Base-by-base conservation (phyloP, 2,329 filamentous ascomycete species). In the Fusarium sublunatum region DNA sequence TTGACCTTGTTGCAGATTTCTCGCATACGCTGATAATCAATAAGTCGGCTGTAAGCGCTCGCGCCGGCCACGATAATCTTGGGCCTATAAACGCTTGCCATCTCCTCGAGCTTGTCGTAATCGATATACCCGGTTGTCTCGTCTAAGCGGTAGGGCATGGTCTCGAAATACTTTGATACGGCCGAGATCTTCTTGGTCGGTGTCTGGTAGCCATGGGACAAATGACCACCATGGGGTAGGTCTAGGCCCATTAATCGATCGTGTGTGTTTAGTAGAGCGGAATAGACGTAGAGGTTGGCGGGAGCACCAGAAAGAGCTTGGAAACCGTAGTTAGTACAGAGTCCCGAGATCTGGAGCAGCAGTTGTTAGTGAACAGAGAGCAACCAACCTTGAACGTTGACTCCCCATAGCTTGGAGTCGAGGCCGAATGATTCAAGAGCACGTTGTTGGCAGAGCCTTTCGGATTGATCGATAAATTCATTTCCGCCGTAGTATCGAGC, bases 141-240 rank as follows among this genome's bases (percentile, higher is more conserved):
- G 80, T 97, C 88, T 51, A 98, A 86, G 58, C 92, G 89, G 83
- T 99, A 99, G 6, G 95, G 95, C 64, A 99, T 82, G 32, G 95
- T 99, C 82, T 99, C 95, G 76, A 99, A 99, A 82, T 99, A 99
- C 76, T 96, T 98, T 55, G 94, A 98, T 67, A 99, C 89, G 72
- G 93, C 93, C n/a, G 94, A 98, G 76, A 99, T 98, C 86, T 93
- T 94, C 78, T 90, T 92, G 49, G 89, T 89, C 4, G 95, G 92
- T 19, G 92, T 98, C 80, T 99, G 95, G 80, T 99, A 99, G 63
- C 95, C 95, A 79, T 99, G 95, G 42, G 91, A 96, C 72, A 99
- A 82, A 78, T 99, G 95, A 59, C 95, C 95, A 66, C 95, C 95
- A 76, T 99, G 95, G 41, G 95, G 95, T 12, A 99, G 87, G 75